These are phyloP conservation scores for Beauveria sp. DNA, from an alignment of 2,329 filamentous ascomycete species.

Conservation along the genomic window DNA sequence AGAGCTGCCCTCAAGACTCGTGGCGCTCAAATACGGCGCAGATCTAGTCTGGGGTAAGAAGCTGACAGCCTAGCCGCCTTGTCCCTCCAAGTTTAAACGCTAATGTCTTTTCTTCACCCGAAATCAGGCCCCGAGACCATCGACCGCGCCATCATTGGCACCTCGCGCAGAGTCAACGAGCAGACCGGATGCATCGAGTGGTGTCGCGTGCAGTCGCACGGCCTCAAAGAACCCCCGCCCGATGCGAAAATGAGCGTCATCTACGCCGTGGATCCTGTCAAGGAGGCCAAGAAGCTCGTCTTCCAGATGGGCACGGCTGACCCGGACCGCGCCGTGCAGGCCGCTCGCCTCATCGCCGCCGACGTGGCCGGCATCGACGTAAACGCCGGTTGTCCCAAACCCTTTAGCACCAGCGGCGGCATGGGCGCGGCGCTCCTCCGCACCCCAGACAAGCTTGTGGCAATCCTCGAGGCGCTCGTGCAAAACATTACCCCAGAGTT, in stretches of 20 bases:
- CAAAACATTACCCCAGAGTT: conserved; percentile 67
- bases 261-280: conserved; percentile 72
- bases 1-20: conserved; percentile 80
- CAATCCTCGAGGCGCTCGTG: conserved; percentile 79
- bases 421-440: conserved; percentile 91
- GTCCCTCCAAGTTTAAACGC: neutral
- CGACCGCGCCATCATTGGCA: conserved; percentile 85
- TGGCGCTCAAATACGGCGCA: conserved; percentile 89
- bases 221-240: conserved; percentile 47
- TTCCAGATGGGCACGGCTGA: conserved; percentile 90
- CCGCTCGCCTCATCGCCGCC: conserved; percentile 72
- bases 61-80: neutral
- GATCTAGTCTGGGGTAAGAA: conserved; percentile 86
- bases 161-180: conserved; percentile 68
- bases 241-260: conserved; percentile 61
- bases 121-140: conserved; percentile 78
- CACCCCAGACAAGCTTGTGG: conserved; percentile 74
- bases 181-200: conserved; percentile 77
- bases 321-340: conserved; percentile 73
- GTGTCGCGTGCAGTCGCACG: conserved; percentile 66
- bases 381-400: conserved; percentile 96
- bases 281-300: conserved; percentile 68
- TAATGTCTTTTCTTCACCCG: neutral
- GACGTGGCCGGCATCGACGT: conserved; percentile 94
- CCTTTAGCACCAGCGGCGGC: conserved; percentile 85